Base-by-base conservation (phyloP, 371 early-diverging fungal species). In the Mortierella polycephala region DNA sequence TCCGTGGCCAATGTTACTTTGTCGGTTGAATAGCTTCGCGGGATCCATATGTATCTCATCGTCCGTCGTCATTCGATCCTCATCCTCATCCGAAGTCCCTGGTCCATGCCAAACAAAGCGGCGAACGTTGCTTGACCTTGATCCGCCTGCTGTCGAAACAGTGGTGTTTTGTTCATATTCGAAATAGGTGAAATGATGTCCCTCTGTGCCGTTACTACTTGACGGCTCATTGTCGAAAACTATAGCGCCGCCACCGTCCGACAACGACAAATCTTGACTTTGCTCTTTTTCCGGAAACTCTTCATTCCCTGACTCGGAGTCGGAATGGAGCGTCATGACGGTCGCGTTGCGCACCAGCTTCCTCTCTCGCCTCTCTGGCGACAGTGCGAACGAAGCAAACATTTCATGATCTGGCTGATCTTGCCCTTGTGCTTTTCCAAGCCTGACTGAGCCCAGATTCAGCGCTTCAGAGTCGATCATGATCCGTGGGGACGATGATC, bases 281-380 rank as follows among this genome's bases (percentile, higher is more conserved):
- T 20, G 44, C 61, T 61, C 57, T 13, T 37, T 11, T 37, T 52
- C 51, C 7, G 20, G n/a, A 51, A 7, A 16, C 9, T 58, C 51
- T 7, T 75, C 75, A 8, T 61, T 47, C 7, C 66, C 75, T 10
- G 68, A 64, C 12, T 77, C 77, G 1, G 72, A 71, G 54, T 77
- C 77, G 5, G 77, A 71, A 53, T 77, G 72, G 1, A 77, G 41
- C 8, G 72, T 77, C 77, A 77, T 71, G 44, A 77, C 77, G 0
- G 77, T 77, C 5, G 77, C 64, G 16, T 67, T 71, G 30, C 77
- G 71, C 61, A 64, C 53, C 30, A 71, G 59, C 30, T 39, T 44
- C n/a, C 41, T 30, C 7, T 45, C 46, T 42, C 51, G 57, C 59
- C 40, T 21, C 6, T 39, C 54, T 1, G 61, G 14, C n/a, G 55